These are phyloP conservation scores for Neofusicoccum umdonicola DNA, from an alignment of 2,329 filamentous ascomycete species.

Conservation along the genomic window DNA sequence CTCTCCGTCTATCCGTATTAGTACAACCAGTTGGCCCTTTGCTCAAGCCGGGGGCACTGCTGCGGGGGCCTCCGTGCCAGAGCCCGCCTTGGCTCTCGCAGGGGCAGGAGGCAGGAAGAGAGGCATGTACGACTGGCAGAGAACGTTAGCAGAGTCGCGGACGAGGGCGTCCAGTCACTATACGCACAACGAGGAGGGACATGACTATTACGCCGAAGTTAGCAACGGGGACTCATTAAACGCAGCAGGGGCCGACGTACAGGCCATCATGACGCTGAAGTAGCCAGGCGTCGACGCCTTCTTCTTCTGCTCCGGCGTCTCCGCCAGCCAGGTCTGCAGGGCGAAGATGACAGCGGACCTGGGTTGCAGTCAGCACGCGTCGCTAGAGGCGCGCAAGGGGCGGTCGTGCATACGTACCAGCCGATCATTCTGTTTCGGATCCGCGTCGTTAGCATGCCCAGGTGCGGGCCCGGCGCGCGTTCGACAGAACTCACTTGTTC, in stretches of 20 bases:
- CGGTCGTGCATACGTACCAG: slow-evolving; percentile 46
- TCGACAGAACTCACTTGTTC: slow-evolving; percentile 64
- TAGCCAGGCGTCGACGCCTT: slow-evolving; percentile 66
- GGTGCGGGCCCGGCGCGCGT: neutral
- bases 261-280: slow-evolving; percentile 75
- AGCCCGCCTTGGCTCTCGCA: slow-evolving; percentile 30
- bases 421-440: slow-evolving; percentile 56
- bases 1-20: neutral
- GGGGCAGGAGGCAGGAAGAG: slow-evolving; percentile 60
- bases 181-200: slow-evolving; percentile 46
- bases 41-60: slow-evolving; percentile 42
- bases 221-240: slow-evolving; percentile 16
- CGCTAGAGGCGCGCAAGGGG: neutral
- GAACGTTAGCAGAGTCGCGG: slow-evolving; percentile 33
- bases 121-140: slow-evolving; percentile 60
- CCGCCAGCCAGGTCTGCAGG: slow-evolving; percentile 73
- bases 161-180: neutral
- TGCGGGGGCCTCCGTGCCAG: slow-evolving; percentile 49
- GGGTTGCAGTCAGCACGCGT: slow-evolving; percentile 19
- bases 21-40: neutral
- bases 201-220: slow-evolving; percentile 34
- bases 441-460: slow-evolving; percentile 7
- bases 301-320: slow-evolving; percentile 66
- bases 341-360: slow-evolving; percentile 74
- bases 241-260: slow-evolving; percentile 49